phyloP scores from a whole-genome alignment of 495 filamentous ascomycete species.

The Aspergillus mulundensis region DNA sequence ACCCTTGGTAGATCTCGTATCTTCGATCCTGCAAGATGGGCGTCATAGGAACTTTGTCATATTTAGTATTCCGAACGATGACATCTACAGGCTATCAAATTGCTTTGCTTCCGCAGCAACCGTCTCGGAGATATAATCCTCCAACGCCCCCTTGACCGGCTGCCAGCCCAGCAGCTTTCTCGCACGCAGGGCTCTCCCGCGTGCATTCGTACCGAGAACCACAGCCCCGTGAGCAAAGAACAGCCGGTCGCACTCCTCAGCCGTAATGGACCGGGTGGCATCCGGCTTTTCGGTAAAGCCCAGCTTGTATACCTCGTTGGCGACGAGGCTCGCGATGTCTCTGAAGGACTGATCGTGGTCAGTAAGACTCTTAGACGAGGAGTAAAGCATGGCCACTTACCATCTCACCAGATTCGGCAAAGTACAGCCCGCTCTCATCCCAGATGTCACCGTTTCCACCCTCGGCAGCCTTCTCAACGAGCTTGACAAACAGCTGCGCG shows the following conservation, averaged over 20 bases:
- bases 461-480: constrained; percentile 54
- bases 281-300: constrained; percentile 44
- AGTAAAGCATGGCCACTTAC: background rate
- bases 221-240: constrained; percentile 20
- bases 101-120: constrained; percentile 36
- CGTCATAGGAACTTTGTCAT: too few species aligned
- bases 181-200: constrained; percentile 50
- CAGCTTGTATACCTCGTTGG: constrained; percentile 49
- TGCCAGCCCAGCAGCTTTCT: constrained; percentile 55
- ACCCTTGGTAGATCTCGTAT: too few species aligned
- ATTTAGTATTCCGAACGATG: too few species aligned
- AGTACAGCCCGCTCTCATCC: constrained; percentile 66
- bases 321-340: constrained; percentile 38
- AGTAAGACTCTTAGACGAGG: too few species aligned
- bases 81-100: background rate
- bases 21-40: too few species aligned
- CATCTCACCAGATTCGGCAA: constrained; percentile 48
- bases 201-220: constrained; percentile 54
- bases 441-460: constrained; percentile 63
- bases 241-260: constrained; percentile 19
- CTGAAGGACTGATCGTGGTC: constrained; percentile 43
- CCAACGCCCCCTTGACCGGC: constrained; percentile 41
- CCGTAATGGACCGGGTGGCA: constrained; percentile 47
- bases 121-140: constrained; percentile 45
- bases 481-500: constrained; percentile 53